Percentiles rank a stretch among this genome's conserved stretches.
These are phyloP conservation scores for Ustanciosporium gigantosporum DNA, from an alignment of 1,284 basidiomycete genomes.

Conservation along the genomic window DNA sequence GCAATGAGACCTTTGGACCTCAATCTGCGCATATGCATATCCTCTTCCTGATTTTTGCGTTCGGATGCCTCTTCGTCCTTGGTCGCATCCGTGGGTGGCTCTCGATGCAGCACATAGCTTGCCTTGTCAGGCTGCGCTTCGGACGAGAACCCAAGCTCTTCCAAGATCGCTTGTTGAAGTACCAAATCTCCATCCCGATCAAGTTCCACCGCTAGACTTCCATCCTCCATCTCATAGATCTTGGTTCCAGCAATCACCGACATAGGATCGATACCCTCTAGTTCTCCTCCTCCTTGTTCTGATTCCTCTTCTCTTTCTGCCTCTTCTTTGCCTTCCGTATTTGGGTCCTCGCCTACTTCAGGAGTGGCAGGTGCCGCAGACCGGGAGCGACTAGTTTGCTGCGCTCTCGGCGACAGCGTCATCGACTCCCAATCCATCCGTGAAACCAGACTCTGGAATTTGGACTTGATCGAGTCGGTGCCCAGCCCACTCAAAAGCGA, in stretches of 20 bases:
- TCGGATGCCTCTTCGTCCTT: constrained; percentile 4
- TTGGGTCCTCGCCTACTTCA: neutral
- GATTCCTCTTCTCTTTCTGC: neutral
- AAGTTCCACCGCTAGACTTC: neutral
- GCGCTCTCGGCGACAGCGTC: neutral
- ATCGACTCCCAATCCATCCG: neutral
- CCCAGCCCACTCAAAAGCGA: constrained; percentile 24
- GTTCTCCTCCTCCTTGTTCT: neutral
- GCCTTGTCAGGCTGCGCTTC: too few relatives aligned
- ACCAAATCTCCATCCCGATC: neutral
- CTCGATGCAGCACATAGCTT: too few relatives aligned
- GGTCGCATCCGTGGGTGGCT: too few relatives aligned
- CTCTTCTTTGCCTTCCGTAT: neutral
- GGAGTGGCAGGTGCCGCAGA: neutral
- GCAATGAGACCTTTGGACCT: constrained; percentile 25
- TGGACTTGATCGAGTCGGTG: constrained; percentile 24
- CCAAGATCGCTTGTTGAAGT: neutral
- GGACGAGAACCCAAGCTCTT: neutral
- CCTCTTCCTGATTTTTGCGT: constrained; percentile 3
- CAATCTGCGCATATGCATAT: constrained; percentile 9
- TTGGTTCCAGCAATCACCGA: neutral
- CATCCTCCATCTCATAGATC: constrained; percentile 1
- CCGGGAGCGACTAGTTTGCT: neutral
- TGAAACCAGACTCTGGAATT: constrained; percentile 17
- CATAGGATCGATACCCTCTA: neutral